phyloP scores from a whole-genome alignment of 164 flowering plant species.

The Nelumbo lutea region DNA sequence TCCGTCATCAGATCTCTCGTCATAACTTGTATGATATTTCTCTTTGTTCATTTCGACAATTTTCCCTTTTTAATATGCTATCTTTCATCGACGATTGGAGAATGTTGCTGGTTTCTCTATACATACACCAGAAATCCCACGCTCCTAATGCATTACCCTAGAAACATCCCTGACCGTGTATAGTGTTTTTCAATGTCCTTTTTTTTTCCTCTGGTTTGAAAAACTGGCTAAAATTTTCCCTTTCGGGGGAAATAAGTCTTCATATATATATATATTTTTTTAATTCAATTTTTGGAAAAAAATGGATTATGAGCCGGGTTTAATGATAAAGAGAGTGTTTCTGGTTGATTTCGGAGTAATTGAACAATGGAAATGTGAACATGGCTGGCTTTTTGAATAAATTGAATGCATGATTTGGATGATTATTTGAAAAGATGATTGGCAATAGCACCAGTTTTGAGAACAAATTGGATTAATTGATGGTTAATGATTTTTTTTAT shows the following conservation, averaged over 20 bases:
- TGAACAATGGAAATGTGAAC: no score
- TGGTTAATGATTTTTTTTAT: background rate
- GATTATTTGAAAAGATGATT: no score
- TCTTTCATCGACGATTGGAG: background rate
- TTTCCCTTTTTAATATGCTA: background rate
- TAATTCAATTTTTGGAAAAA: background rate
- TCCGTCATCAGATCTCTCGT: constrained; percentile 76
- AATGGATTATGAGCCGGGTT: no score
- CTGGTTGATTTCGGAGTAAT: no score
- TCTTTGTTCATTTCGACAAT: background rate
- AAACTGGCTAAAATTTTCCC: background rate
- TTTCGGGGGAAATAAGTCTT: background rate
- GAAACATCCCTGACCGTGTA: background rate
- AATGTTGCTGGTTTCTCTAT: background rate
- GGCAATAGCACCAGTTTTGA: no score
- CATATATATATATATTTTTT: background rate
- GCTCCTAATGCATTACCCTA: background rate
- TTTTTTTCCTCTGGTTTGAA: no score
- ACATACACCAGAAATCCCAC: background rate
- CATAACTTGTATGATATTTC: constrained; percentile 48
- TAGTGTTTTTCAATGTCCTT: background rate
- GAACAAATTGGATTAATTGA: no score
- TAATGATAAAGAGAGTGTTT: no score
- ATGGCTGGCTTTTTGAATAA: no score
- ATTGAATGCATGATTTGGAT: no score